Base-by-base conservation (phyloP, 2,329 filamentous ascomycete genomes). In the Ploettnerulaceae sp. region DNA sequence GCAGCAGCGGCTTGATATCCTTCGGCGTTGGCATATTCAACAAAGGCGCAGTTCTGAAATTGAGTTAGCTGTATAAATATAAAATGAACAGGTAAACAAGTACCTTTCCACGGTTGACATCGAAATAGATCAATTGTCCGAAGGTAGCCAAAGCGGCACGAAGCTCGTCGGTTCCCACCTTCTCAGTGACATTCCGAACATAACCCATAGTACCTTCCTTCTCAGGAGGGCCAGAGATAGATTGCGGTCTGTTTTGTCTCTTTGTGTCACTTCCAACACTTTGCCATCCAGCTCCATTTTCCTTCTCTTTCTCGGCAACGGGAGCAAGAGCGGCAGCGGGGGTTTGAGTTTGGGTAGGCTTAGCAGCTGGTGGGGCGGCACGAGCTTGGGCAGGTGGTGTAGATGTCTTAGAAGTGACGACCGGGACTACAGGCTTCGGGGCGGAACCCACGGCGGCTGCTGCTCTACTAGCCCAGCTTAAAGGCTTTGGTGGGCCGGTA, bases 111-210 rank as follows among this genome's bases (percentile, higher is more conserved):
- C 86, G 82, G 69, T 86, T 89, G 59, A 91, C 78, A 47, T 89
- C 86, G 55, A 90, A 88, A 61, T 84, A 82, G 45, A 75, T 73
- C 47, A 90, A 67, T 61, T 84, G 77, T 54, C 87, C 84, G 57
- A 83, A 89, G 58, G 82, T 79, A 57, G 81, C 74, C 41, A 98
- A 73, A 44, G 80, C 76, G 43, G 76, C 74, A 66, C 77, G 84
- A 49, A 98, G 74, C 36, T 88, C 79, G 31, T 81, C 78, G 11
- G 82, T 77, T 64, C 87, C 79, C 42, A 98, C 83, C 70, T 89
- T 90, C 25, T 95, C 89, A 39, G 83, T 91, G 39, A 97, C 91
- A 60, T 91, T 95, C 75, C 95, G 95, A 68, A 98, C 89, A 68
- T 96, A 97, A 15, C 86, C 93, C 57, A 89, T 79, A 44, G 83